Evolutionary conservation across 2,329 filamentous ascomycete species (phyloP).

Genomic region (Fusarium sp.): DNA sequence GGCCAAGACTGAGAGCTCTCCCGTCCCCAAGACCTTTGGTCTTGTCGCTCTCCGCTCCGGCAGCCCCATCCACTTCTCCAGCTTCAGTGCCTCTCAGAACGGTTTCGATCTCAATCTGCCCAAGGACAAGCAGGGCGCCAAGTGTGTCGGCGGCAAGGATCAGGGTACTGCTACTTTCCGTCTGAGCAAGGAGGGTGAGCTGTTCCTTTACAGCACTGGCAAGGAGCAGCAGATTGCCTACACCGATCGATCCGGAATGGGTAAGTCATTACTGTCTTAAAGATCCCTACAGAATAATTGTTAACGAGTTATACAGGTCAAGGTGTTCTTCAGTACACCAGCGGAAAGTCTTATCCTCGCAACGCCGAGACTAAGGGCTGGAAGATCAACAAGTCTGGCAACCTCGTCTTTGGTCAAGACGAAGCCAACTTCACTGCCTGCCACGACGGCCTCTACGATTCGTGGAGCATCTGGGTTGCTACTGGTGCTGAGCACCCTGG

Average conservation of each 20-base stretch:
- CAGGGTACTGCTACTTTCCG: slow-evolving; percentile 63
- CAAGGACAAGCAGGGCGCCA: slow-evolving; percentile 56
- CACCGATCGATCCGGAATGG: slow-evolving; percentile 70
- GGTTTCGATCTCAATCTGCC: slow-evolving; percentile 59
- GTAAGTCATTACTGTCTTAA: slow-evolving; percentile 49
- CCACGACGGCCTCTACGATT: slow-evolving; percentile 56
- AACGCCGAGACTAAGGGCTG: slow-evolving; percentile 60
- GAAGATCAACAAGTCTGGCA: slow-evolving; percentile 54
- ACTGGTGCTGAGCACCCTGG: slow-evolving; percentile 52
- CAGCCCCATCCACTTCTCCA: slow-evolving; percentile 60
- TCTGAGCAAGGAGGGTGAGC: slow-evolving; percentile 53
- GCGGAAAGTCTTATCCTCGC: slow-evolving; percentile 58
- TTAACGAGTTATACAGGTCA: slow-evolving; percentile 54
- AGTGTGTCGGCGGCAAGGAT: slow-evolving; percentile 57
- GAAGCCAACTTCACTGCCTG: slow-evolving; percentile 63
- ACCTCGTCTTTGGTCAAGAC: not conserved
- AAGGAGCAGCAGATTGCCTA: slow-evolving; percentile 61
- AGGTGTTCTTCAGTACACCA: slow-evolving; percentile 66
- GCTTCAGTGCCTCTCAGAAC: slow-evolving; percentile 58
- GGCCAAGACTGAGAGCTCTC: slow-evolving; percentile 22
- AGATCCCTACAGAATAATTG: rapidly evolving
- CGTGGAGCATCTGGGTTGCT: slow-evolving; percentile 57
- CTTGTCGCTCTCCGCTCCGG: slow-evolving; percentile 63
- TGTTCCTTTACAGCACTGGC: slow-evolving; percentile 61
- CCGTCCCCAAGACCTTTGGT: slow-evolving; percentile 53